phyloP scores from a whole-genome alignment of 352 stramenopile species.

The Phytopythium helicoides region DNA sequence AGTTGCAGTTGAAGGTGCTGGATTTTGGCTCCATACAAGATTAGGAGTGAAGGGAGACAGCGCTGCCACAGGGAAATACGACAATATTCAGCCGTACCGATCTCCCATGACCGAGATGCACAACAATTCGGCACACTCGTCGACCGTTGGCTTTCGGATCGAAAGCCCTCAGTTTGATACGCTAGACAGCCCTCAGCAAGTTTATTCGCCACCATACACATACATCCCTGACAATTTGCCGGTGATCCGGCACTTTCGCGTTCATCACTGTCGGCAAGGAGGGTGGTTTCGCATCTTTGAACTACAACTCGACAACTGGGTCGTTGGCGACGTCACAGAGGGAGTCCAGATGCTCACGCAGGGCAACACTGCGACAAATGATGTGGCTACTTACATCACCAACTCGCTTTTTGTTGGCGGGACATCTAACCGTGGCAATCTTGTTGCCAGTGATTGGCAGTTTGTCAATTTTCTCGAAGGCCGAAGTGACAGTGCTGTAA shows the following conservation, averaged over 20 bases:
- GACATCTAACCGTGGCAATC: constrained; percentile 38
- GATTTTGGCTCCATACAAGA: constrained; percentile 48
- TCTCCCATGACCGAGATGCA: constrained; percentile 18
- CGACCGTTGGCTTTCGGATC: constrained; percentile 26
- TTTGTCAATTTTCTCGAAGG: constrained; percentile 35
- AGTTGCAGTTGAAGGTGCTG: constrained; percentile 35
- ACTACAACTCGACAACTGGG: constrained; percentile 27
- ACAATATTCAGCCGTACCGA: constrained; percentile 22
- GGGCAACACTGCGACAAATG: constrained; percentile 21
- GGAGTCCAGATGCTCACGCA: constrained; percentile 34
- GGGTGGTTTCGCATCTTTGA: constrained; percentile 33
- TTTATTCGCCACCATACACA: constrained; percentile 23
- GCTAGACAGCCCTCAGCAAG: constrained; percentile 18
- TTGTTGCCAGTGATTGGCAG: constrained; percentile 26
- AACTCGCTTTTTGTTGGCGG: constrained; percentile 39
- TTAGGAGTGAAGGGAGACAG: constrained; percentile 26
- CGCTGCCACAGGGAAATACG: constrained; percentile 22
- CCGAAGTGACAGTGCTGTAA: constrained; percentile 28
- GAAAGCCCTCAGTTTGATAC: constrained; percentile 30
- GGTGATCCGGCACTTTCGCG: constrained; percentile 24
- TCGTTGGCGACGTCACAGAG: constrained; percentile 32
- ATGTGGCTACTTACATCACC: constrained; percentile 25
- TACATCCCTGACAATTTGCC: constrained; percentile 27
- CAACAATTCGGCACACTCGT: constrained; percentile 25
- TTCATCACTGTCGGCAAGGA: constrained; percentile 35